A percentile compares a stretch with the other conserved stretches of the same genome.
Conservation (phyloP, 225 moss, liverwort and hornwort genomes). For the Bryum argenteum region DNA sequence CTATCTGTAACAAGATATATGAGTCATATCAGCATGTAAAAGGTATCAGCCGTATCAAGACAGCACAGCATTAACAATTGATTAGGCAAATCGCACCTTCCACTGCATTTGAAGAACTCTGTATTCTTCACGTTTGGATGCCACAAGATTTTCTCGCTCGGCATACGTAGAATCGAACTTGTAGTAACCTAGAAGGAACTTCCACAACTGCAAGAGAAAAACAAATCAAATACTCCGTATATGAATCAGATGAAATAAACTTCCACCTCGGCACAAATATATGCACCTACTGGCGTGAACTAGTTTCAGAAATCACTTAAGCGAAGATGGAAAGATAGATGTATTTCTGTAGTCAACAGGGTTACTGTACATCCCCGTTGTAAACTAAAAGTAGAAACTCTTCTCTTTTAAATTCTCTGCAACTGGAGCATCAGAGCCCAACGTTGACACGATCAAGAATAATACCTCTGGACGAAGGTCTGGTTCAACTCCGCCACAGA, state of each 20-base stretch:
- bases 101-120: conserved; percentile 77
- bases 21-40: background rate
- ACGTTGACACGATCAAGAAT: background rate
- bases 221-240: conserved; percentile 6
- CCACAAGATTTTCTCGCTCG: conserved; percentile 68
- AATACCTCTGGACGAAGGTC: conserved; percentile 74
- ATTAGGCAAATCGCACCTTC: conserved; percentile 57
- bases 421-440: background rate
- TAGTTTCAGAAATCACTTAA: background rate
- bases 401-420: background rate
- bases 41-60: conserved; percentile 4
- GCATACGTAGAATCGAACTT: conserved; percentile 73
- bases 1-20: background rate
- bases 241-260: background rate
- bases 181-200: conserved; percentile 79
- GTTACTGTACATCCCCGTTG: background rate
- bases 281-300: background rate
- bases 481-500: conserved; percentile 87
- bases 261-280: conserved; percentile 10
- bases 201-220: conserved; percentile 75
- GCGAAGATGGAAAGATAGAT: background rate
- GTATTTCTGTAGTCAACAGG: too few relatives aligned
- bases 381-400: background rate
- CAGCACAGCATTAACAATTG: conserved; percentile 7
- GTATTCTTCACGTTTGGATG: conserved; percentile 75